Percentiles rank a stretch among this genome's conserved stretches.
Evolutionary conservation across 73 alveolate genomes (phyloP).

Genomic region (Paramecium tetraurelia): DNA sequence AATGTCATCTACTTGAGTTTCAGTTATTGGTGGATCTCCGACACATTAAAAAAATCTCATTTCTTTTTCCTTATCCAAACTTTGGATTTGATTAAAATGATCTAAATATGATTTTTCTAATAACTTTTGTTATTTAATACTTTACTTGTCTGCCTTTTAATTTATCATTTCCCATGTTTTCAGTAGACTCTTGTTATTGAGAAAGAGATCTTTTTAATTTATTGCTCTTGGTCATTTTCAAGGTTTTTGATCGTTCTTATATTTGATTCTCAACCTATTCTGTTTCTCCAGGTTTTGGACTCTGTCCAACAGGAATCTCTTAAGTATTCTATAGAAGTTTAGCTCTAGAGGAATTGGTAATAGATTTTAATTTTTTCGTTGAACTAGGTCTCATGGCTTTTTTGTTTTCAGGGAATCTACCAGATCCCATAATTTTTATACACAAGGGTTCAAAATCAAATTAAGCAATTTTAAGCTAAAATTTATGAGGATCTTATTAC

Average conservation of each 20-base stretch:
- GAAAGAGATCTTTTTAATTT: constrained; percentile 39
- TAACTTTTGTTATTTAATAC: background rate
- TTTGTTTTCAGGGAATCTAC: constrained; percentile 34
- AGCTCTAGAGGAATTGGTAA: background rate
- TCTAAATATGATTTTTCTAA: constrained; percentile 50
- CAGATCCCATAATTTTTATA: constrained; percentile 61
- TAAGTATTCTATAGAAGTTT: background rate
- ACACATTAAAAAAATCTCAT: constrained; percentile 61
- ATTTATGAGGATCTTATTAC: background rate
- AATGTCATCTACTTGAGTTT: background rate
- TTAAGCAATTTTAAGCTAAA: constrained; percentile 48
- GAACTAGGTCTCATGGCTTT: background rate
- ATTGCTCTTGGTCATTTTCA: background rate
- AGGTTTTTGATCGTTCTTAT: constrained; percentile 43
- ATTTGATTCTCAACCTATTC: background rate
- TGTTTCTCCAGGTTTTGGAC: background rate
- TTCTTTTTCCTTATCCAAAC: constrained; percentile 61
- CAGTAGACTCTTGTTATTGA: background rate
- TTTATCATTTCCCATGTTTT: background rate
- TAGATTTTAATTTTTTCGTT: constrained; percentile 23
- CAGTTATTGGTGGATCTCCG: constrained; percentile 52
- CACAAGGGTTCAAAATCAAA: constrained; percentile 61
- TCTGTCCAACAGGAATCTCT: background rate
- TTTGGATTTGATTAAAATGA: constrained; percentile 38
- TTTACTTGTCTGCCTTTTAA: background rate